phyloP scores from a whole-genome alignment of 352 stramenopile genomes.

The Globisporangium viniferum region DNA sequence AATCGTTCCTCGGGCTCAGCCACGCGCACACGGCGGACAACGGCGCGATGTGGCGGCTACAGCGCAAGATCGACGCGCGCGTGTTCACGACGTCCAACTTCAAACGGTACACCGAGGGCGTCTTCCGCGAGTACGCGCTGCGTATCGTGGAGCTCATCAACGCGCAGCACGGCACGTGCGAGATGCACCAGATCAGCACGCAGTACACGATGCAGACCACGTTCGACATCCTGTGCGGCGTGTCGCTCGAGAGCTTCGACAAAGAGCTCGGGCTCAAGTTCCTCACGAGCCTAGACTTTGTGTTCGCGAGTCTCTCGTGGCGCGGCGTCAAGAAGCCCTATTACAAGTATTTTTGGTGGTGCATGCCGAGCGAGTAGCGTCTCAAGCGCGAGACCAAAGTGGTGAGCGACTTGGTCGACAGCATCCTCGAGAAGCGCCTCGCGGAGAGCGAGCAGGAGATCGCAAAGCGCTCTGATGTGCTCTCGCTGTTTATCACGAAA shows the following conservation, averaged over 20 bases:
- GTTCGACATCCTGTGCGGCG: background rate
- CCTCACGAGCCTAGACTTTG: background rate
- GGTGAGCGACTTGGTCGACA: background rate
- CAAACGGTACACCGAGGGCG: background rate
- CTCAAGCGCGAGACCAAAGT: background rate
- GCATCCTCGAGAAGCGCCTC: background rate
- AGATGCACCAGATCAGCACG: background rate
- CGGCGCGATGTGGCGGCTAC: conserved; percentile 25
- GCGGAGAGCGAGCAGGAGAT: conserved; percentile 13
- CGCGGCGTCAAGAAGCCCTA: background rate
- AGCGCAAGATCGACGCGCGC: conserved; percentile 51
- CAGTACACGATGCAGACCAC: background rate
- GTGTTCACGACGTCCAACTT: conserved; percentile 40
- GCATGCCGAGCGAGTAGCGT: background rate
- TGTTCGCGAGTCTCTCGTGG: background rate
- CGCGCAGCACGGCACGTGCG: background rate
- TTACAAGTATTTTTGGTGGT: background rate
- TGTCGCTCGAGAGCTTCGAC: background rate
- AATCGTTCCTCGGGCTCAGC: conserved; percentile 19
- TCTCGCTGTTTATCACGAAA: too few species aligned
- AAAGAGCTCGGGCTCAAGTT: conserved; percentile 17
- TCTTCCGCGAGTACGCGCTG: conserved; percentile 7
- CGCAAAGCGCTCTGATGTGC: background rate
- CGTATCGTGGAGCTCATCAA: background rate
- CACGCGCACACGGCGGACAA: conserved; percentile 15